These are phyloP conservation scores for Strigomonas culicis DNA, from an alignment of 208 protist species.

Conservation along the genomic window DNA sequence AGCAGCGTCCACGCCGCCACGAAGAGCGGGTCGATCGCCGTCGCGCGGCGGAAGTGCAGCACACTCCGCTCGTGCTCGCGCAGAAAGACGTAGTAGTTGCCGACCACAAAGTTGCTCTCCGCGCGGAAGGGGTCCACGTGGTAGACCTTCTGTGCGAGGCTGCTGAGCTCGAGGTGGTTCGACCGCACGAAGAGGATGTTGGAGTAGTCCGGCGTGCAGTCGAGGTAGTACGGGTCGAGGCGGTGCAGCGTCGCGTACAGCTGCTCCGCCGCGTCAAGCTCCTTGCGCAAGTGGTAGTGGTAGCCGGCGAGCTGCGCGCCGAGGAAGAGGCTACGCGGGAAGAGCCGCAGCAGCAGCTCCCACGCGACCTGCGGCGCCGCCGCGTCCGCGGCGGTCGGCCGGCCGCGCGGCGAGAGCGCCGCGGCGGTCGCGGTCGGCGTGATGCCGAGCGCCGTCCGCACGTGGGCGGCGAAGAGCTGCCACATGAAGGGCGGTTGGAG, in stretches of 20 bases:
- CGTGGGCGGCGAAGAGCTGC: conserved; percentile 63
- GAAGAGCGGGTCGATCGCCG: conserved; percentile 86
- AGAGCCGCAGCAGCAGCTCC: conserved; percentile 53
- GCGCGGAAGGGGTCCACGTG: conserved; percentile 93
- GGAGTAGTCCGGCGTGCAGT: conserved; percentile 93
- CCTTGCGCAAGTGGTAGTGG: conserved; percentile 87
- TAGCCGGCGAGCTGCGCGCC: conserved; percentile 78
- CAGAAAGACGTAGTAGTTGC: conserved; percentile 97
- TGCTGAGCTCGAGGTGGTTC: conserved; percentile 80
- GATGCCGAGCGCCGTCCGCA: conserved; percentile 54
- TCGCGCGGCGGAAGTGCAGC: conserved; percentile 92
- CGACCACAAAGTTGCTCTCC: conserved; percentile 97
- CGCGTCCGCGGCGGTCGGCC: not conserved
- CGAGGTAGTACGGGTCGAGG: conserved; percentile 89
- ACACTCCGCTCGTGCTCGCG: conserved; percentile 95
- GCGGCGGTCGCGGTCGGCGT: conserved; percentile 25
- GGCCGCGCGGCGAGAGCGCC: not conserved
- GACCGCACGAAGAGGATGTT: conserved; percentile 97
- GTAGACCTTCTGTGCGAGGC: conserved; percentile 91
- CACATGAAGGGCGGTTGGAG: conserved; percentile 49
- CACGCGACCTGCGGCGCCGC: conserved; percentile 37
- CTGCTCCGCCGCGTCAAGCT: conserved; percentile 68
- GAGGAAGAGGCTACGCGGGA: conserved; percentile 71
- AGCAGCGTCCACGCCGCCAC: conserved; percentile 96
- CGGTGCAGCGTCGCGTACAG: conserved; percentile 87